Evolutionary conservation across 2,329 filamentous ascomycete species (phyloP), one percentile per base, ranked within the genome.

Genomic region (Clonostachys rosea): DNA sequence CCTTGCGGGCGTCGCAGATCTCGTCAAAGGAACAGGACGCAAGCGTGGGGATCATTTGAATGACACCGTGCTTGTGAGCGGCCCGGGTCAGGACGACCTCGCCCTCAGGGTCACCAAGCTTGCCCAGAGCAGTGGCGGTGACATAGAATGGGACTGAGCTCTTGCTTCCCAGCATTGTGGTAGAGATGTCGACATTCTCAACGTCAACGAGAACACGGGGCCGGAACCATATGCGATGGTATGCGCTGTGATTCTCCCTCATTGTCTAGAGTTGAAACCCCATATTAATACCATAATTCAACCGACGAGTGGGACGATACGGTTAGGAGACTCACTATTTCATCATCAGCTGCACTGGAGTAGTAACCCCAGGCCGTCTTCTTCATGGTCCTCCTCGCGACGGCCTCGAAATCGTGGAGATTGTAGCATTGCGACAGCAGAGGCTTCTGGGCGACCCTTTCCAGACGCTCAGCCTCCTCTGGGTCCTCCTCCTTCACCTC

Each of bases 11-110:
- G 65, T 97, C 94, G 54, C 95, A 75, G 50, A 99, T 96, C 69
- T 99, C 92, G 70, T 99, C 94, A 59, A 99, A 96, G 2, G 91
- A 94, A 73, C 94, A 97, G 3, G 91, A 96, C 3, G 94, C 94
- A 7, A 99, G 78, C 4, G 94, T 99, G 3, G 94, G 94, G 51
- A 99, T 97, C 94, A 99, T 99, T 69, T 99, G 94, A 51, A 97
- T 81, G 45, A 97, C 86, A 61, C 91, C 83, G 75, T 97, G 92
- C 61, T 87, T 89, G 63, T 79, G 78, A 3, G 94, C 86, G 14
- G 90, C 91, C 48, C 84, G 80, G 1, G 94, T 97, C 49, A 99
- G 79, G 10, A 96, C 76, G 6, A 96, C 91, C 67, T 99, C 94
- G 57, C 94, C 94, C 66, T 97, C 94, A 0, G 87, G 87, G 63